Evolutionary conservation across 306 rosid species (phyloP).

Genomic region (Vigna reflexopilosa): DNA sequence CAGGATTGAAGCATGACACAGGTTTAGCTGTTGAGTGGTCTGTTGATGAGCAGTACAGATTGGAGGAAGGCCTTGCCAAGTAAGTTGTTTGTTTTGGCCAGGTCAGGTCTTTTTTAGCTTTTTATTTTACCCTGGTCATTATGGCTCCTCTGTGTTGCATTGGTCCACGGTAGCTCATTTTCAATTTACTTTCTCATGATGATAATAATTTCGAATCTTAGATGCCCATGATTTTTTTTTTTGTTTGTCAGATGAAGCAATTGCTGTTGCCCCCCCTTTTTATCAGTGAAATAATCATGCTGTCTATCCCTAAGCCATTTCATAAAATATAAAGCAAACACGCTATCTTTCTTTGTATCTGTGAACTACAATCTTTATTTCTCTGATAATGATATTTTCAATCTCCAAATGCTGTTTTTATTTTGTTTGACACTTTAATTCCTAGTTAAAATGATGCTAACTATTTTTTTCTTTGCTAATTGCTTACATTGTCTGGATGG

Average conservation of each 20-base stretch:
- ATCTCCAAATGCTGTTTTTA: conserved; percentile 11
- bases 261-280: background rate
- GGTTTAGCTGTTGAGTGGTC: conserved; percentile 99
- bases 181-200: conserved; percentile 7
- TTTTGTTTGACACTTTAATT: conserved; percentile 4
- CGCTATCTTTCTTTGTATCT: background rate
- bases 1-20: conserved; percentile 90
- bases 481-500: background rate
- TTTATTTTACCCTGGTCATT: background rate
- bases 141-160: conserved; percentile 18
- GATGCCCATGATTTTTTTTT: background rate
- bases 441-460: conserved; percentile 8
- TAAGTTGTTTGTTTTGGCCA: conserved; percentile 55
- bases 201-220: conserved; percentile 26
- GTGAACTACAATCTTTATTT: background rate
- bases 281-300: conserved; percentile 2
- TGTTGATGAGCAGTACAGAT: conserved; percentile 81
- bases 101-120: conserved; percentile 8
- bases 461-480: conserved; percentile 9
- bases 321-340: conserved; percentile 27
- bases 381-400: conserved; percentile 1
- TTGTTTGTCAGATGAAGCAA: conserved; percentile 21
- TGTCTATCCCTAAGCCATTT: conserved; percentile 14
- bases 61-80: conserved; percentile 87
- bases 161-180: conserved; percentile 33